phyloP scores from a whole-genome alignment of 331 rosid genomes.

The Saraca asoca region DNA sequence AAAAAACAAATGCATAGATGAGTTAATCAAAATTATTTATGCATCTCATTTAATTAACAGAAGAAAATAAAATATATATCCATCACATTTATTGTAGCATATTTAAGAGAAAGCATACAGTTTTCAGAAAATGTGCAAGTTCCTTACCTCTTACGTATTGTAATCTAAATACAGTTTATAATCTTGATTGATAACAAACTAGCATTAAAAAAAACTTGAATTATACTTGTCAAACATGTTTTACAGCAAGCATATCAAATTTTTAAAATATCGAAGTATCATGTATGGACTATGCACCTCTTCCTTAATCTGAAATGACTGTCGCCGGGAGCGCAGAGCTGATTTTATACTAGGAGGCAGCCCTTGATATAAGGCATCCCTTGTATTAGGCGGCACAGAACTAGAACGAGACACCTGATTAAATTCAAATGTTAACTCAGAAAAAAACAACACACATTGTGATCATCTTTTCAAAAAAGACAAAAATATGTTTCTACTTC shows the following conservation, averaged over 20 bases:
- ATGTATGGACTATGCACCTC: slow-evolving; percentile 59
- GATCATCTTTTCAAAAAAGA: slow-evolving; percentile 14
- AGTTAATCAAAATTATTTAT: neutral
- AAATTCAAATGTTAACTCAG: slow-evolving; percentile 37
- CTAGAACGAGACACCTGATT: slow-evolving; percentile 92
- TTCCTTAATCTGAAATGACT: slow-evolving; percentile 83
- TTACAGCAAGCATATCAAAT: slow-evolving; percentile 24
- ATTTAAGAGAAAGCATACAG: slow-evolving; percentile 1
- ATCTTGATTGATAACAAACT: slow-evolving; percentile 17
- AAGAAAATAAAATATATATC: neutral
- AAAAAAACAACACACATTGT: neutral
- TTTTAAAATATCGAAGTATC: slow-evolving; percentile 3
- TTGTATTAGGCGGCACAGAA: slow-evolving; percentile 93
- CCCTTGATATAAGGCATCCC: slow-evolving; percentile 96
- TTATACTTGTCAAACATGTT: neutral
- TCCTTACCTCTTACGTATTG: neutral
- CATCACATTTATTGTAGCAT: neutral
- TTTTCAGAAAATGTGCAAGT: no score
- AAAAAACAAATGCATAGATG: neutral
- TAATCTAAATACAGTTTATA: neutral
- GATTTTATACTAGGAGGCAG: slow-evolving; percentile 88
- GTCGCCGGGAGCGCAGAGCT: slow-evolving; percentile 79
- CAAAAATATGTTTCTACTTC: neutral
- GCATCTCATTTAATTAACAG: neutral
- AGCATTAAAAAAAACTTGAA: slow-evolving; percentile 13